Evolutionary conservation across 768 basidiomycete species (phyloP), one percentile per base, ranked within the genome.

Genomic region (Tephrocybe rancida): DNA sequence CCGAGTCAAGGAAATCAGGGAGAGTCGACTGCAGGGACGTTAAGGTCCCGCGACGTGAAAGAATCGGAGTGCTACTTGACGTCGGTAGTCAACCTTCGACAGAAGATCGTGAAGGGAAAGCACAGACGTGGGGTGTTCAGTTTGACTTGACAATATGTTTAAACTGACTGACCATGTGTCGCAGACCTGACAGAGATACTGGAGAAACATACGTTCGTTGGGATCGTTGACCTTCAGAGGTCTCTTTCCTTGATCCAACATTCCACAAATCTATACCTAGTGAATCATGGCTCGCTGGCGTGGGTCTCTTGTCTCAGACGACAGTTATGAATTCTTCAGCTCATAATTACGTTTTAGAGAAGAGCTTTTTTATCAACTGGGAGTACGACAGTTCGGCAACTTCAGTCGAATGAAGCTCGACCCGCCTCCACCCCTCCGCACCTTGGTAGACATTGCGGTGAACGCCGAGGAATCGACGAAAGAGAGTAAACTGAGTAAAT

Each of bases 281-380:
- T 97, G 52, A 92, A 97, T 57, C 90, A 98, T 62, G 86, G 83
- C 24, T 74, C 86, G 3, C 72, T 98, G 32, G 87, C 88, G 93
- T 97, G 69, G 48, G 92, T 82, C 22, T 19, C 35, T 42, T n/a
- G n/a, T n/a, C 18, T 25, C 30, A 43, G 14, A 19, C 41, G 46
- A 10, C 8, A 16, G 45, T 10, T n/a, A 26, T 5, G 18, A 7
- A 45, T 52, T 26, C 44, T 25, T 13, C 41, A 9, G 39, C 39
- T 54, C 14, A 48, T 54, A 21, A 19, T 48, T 34, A 2, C 42
- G 38, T 37, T 56, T 3, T 34, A 97, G 95, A 0, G 94, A 97
- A 63, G 94, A 97, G 61, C 77, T 97, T 29, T 96, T 98, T 68
- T 98, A 97, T 70, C 97, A 99, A 64, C 80, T 99, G 6, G 92